These are phyloP conservation scores for Hanseniaspora meyeri DNA, from an alignment of 805 yeast genomes.

Conservation along the genomic window DNA sequence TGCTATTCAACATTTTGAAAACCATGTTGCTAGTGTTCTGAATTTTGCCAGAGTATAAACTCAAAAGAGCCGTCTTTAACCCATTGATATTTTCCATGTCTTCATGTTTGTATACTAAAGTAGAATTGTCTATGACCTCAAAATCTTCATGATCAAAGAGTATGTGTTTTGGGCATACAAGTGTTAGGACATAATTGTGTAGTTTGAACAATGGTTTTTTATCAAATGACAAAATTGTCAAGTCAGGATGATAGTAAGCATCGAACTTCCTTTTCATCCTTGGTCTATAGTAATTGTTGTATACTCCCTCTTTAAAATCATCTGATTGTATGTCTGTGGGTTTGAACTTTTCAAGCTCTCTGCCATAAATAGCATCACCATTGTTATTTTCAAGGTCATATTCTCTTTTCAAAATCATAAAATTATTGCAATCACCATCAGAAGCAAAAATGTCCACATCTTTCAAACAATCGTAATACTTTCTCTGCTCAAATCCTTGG, in stretches of 20 bases:
- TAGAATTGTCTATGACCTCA: conserved; percentile 13
- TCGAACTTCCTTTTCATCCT: background rate
- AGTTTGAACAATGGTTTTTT: conserved; percentile 16
- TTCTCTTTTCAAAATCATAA: conserved; percentile 14
- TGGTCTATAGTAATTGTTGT: background rate
- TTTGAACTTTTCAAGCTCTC: background rate
- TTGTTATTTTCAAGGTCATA: background rate
- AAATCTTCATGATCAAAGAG: conserved; percentile 9
- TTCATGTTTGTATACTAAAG: background rate
- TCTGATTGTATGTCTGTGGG: conserved; percentile 7
- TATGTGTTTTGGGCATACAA: conserved; percentile 16
- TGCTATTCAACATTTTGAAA: conserved; percentile 16
- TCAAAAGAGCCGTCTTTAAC: conserved; percentile 13
- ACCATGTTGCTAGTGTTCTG: background rate
- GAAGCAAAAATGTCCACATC: conserved; percentile 17
- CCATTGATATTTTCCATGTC: background rate
- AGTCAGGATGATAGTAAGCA: conserved; percentile 15
- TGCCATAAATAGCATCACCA: conserved; percentile 5
- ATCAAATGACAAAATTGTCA: conserved; percentile 17
- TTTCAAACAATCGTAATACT: conserved; percentile 46
- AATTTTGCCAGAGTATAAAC: background rate
- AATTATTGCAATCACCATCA: conserved; percentile 10
- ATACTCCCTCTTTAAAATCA: conserved; percentile 8
- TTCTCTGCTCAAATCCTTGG: conserved; percentile 37
- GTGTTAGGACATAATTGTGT: conserved; percentile 19